These are phyloP conservation scores for Leccinum rimulosum DNA, from an alignment of 768 basidiomycete genomes.

Conservation along the genomic window DNA sequence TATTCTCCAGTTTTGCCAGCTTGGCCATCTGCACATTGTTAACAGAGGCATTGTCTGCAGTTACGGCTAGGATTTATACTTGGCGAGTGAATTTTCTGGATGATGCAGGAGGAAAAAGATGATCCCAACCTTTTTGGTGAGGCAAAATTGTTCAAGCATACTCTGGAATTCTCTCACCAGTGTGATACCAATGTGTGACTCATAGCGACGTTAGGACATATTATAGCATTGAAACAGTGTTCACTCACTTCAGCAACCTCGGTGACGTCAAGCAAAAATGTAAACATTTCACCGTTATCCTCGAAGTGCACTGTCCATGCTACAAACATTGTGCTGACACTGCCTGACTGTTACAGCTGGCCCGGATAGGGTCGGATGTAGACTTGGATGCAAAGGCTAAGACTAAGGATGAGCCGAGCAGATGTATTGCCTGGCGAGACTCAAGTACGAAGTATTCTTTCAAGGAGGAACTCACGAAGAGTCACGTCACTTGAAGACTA, in stretches of 20 bases:
- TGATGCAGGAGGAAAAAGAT: neutral
- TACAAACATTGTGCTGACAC: neutral
- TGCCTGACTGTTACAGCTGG: too few relatives aligned
- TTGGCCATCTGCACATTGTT: neutral
- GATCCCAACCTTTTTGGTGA: neutral
- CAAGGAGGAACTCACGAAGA: too few relatives aligned
- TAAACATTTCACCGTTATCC: neutral
- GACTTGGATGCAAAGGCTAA: too few relatives aligned
- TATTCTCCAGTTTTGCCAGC: neutral
- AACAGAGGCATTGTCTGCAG: neutral
- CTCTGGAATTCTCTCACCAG: neutral
- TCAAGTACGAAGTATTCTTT: too few relatives aligned
- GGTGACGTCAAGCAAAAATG: neutral
- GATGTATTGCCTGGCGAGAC: too few relatives aligned
- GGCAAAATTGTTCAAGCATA: neutral
- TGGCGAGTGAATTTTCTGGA: neutral
- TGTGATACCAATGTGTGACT: neutral
- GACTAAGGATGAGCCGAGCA: too few relatives aligned
- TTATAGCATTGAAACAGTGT: too few relatives aligned
- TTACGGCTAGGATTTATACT: neutral
- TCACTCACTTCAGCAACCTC: neutral
- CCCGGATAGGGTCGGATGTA: too few relatives aligned
- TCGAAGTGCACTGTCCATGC: slow-evolving; percentile 5
- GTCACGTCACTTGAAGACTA: too few relatives aligned
- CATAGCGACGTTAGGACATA: neutral